phyloP scores from a whole-genome alignment of 1,284 basidiomycete species.

The Leccinum pallidistipes region DNA sequence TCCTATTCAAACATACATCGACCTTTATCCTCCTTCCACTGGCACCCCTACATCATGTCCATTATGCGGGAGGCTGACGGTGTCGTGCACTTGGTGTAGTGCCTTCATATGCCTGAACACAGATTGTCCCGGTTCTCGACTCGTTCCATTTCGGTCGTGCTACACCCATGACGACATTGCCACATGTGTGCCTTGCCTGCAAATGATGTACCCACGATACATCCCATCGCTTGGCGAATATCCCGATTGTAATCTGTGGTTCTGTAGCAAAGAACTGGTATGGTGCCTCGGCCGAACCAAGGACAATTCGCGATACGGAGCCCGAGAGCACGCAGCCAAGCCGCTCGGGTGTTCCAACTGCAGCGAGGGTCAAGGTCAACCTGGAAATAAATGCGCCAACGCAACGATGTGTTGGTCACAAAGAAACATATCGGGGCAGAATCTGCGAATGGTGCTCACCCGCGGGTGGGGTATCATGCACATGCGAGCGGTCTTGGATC shows the following conservation, averaged over 20 bases:
- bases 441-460: too few relatives aligned
- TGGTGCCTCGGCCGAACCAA: slow-evolving; percentile 26
- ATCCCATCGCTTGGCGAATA: slow-evolving; percentile 2
- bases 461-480: too few relatives aligned
- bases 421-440: too few relatives aligned
- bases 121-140: slow-evolving; percentile 18
- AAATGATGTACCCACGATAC: background rate
- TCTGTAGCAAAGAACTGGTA: slow-evolving; percentile 21
- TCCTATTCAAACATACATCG: background rate
- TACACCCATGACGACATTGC: too few relatives aligned
- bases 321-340: too few relatives aligned
- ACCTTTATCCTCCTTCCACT: background rate
- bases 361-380: too few relatives aligned
- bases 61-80: slow-evolving; percentile 6
- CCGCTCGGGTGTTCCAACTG: too few relatives aligned
- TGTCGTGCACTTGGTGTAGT: too few relatives aligned
- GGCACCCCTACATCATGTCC: slow-evolving; percentile 13
- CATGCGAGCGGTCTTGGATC: too few relatives aligned
- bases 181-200: slow-evolving; percentile 9
- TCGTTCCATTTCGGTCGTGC: slow-evolving; percentile 9
- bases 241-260: slow-evolving; percentile 10
- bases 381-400: too few relatives aligned
- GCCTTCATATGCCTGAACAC: slow-evolving; percentile 19
- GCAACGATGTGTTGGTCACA: too few relatives aligned
- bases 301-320: too few relatives aligned